Percentiles rank a stretch among this genome's conserved stretches.
Conservation (phyloP, 495 filamentous ascomycete genomes). For the Annulohypoxylon bovei region DNA sequence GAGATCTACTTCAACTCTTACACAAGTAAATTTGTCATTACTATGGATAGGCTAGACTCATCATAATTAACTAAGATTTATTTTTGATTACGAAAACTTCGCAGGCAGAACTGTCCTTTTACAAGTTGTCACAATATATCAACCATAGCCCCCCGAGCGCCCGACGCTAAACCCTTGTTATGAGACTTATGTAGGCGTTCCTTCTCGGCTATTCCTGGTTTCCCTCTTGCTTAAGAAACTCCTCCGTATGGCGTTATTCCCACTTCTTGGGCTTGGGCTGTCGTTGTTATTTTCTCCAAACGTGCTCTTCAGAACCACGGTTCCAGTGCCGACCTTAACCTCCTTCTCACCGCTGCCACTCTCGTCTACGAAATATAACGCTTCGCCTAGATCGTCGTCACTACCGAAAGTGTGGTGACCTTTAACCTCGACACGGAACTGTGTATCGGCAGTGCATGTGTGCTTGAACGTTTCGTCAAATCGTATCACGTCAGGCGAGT, state of each 20-base stretch:
- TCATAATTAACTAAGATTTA: slow-evolving; percentile 33
- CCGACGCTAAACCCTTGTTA: slow-evolving; percentile 4
- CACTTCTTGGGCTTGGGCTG: slow-evolving; percentile 46
- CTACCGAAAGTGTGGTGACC: slow-evolving; percentile 83
- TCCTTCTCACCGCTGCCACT: slow-evolving; percentile 79
- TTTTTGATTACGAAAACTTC: slow-evolving; percentile 31
- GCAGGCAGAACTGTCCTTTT: slow-evolving; percentile 2
- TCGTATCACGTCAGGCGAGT: slow-evolving; percentile 66
- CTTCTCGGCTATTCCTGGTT: slow-evolving; percentile 49
- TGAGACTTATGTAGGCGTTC: slow-evolving; percentile 43
- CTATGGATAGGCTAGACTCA: slow-evolving; percentile 17
- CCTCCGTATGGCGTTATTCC: slow-evolving; percentile 57
- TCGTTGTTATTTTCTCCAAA: slow-evolving; percentile 57
- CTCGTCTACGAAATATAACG: slow-evolving; percentile 89
- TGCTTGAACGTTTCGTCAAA: slow-evolving; percentile 85
- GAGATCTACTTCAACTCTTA: background rate
- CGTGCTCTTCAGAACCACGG: slow-evolving; percentile 70
- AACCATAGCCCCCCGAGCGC: slow-evolving; percentile 16
- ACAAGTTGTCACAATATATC: slow-evolving; percentile 19
- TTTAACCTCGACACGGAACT: slow-evolving; percentile 86
- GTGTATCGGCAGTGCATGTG: slow-evolving; percentile 79
- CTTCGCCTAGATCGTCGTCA: slow-evolving; percentile 84
- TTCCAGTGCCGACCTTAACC: slow-evolving; percentile 74
- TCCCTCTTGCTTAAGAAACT: slow-evolving; percentile 62
- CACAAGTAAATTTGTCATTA: slow-evolving; percentile 20